Base-by-base conservation (phyloP, 75 land plant genomes). In the Pinus albicaulis region DNA sequence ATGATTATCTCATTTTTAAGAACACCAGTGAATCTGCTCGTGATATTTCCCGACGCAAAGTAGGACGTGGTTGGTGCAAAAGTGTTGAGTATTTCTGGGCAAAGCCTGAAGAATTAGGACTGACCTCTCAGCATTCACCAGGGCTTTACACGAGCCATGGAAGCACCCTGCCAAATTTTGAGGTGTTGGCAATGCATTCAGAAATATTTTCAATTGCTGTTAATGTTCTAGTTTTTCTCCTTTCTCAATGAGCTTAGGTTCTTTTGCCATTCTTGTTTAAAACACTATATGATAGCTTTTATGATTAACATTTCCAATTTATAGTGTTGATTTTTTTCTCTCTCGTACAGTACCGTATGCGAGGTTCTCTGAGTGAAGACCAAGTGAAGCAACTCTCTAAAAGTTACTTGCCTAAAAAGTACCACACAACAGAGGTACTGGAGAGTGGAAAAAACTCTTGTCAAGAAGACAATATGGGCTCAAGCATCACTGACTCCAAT, bases 1-100 rank as follows among this genome's bases (percentile, higher is more conserved):
- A 86, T 69, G 88, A 86, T 56, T 86, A 60, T 68, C 77, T 86
- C 20, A 74, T 86, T 36, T 57, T 76, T 28, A 62, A 56, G 41
- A 73, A 72, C 28, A 86, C 82, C n/a, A 76, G 76, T 23, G 88
- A 86, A 59, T 44, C 86, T 69, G 28, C 61, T 28, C 7, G 26
- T 15, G 71, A 36, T 23, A 76, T 81, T 19, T 52, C 72, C n/a
- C 22, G 16, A 15, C 66, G 79, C n/a, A 81, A 81, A 48, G 11
- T 41, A 55, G 81, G 81, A 17, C 56, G 55, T 10, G 79, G 73
- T 8, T 81, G 82, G 82, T 77, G 79, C 44, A 77, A 23, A 58
- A 75, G 62, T 20, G 71, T 3, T 66, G 52, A 66, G 38, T 20
- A 66, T 66, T 38, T 66, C 38, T 38, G 20, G 71, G 20, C 52